Conservation (phyloP, 2,329 filamentous ascomycete genomes). For the Colletotrichum sp. region DNA sequence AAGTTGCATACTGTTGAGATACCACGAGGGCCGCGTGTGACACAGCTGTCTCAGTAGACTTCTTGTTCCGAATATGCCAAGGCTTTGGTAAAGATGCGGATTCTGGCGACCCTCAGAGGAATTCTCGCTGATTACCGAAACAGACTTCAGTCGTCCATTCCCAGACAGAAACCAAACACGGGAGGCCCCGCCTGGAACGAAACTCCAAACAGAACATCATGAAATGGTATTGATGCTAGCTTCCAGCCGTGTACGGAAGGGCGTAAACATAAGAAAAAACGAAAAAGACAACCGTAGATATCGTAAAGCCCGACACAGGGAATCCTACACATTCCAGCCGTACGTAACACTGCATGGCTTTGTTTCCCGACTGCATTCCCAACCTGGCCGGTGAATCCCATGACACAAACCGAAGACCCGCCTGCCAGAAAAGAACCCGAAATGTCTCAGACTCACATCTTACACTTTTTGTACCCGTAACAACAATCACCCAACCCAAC, state of each 20-base stretch:
- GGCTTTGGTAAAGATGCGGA: background rate
- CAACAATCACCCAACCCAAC: background rate
- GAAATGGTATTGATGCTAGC: background rate
- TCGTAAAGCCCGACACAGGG: background rate
- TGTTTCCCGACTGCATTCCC: background rate
- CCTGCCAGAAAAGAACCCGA: background rate
- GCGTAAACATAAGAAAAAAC: background rate
- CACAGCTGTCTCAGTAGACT: background rate
- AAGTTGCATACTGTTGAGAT: background rate
- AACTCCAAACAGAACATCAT: background rate
- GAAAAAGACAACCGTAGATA: background rate
- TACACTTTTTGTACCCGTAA: conserved; percentile 5
- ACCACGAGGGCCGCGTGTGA: background rate
- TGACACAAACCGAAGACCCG: background rate
- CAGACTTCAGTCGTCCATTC: background rate
- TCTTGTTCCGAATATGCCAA: background rate
- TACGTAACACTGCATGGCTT: conserved; percentile 1
- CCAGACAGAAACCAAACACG: background rate
- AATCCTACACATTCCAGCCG: background rate
- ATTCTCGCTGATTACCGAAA: background rate
- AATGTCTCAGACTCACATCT: conserved; percentile 12
- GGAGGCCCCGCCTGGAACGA: background rate
- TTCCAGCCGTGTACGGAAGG: background rate
- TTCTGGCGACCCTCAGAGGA: background rate
- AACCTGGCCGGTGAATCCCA: background rate